Percentiles rank a stretch among this genome's conserved stretches.
Conservation (phyloP, 208 protist genomes). For the Kentomonas sorsogonicus region DNA sequence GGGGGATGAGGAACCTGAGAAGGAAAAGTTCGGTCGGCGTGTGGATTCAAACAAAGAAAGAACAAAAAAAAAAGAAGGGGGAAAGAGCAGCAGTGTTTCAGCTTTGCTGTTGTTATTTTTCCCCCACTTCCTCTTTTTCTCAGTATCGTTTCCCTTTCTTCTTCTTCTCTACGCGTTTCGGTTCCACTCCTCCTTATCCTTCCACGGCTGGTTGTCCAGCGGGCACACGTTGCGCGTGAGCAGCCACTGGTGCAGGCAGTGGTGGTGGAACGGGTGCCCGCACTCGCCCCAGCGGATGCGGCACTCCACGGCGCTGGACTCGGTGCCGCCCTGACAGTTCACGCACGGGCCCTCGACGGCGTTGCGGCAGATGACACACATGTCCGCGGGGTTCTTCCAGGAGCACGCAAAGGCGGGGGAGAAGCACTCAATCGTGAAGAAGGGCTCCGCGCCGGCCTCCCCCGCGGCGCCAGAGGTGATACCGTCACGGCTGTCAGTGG, state of each 20-base stretch:
- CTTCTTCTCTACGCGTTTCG: slow-evolving; percentile 5
- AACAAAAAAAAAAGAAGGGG: too few species aligned
- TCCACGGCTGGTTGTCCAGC: slow-evolving; percentile 94
- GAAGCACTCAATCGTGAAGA: slow-evolving; percentile 88
- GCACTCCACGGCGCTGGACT: slow-evolving; percentile 66
- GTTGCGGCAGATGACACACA: slow-evolving; percentile 97
- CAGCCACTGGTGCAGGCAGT: slow-evolving; percentile 98
- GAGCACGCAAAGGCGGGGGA: slow-evolving; percentile 94
- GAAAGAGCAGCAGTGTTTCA: too few species aligned
- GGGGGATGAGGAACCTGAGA: too few species aligned
- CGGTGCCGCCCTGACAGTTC: slow-evolving; percentile 91
- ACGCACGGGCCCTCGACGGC: slow-evolving; percentile 97
- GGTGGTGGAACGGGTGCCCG: slow-evolving; percentile 98
- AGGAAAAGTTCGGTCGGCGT: too few species aligned
- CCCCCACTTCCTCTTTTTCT: too few species aligned
- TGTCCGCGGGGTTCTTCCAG: slow-evolving; percentile 95
- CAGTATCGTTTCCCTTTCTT: neutral
- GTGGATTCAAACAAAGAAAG: too few species aligned
- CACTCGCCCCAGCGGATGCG: slow-evolving; percentile 97
- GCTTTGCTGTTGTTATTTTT: too few species aligned
- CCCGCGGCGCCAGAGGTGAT: too few species aligned
- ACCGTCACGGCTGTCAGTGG: too few species aligned
- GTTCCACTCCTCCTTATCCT: slow-evolving; percentile 74
- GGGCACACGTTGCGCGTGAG: slow-evolving; percentile 96
- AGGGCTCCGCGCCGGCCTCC: too few species aligned